Evolutionary conservation across 2,329 filamentous ascomycete species (phyloP).

Genomic region (Epichloe brachyelytri): DNA sequence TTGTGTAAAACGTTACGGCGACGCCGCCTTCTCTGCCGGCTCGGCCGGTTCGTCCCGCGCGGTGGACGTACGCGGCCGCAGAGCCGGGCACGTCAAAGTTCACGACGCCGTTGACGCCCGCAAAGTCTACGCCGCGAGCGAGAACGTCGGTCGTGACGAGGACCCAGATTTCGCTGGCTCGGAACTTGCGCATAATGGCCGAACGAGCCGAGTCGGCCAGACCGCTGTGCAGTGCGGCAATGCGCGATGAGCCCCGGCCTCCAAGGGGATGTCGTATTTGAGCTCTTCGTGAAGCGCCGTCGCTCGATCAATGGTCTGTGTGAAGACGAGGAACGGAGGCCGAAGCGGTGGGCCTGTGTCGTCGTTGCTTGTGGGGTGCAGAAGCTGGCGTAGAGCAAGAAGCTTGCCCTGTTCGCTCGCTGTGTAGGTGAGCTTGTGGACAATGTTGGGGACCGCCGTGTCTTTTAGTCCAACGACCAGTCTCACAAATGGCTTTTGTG

Average conservation of each 20-base stretch:
- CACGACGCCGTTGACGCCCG: conserved; percentile 87
- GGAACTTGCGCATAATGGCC: conserved; percentile 77
- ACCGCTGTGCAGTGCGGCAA: conserved; percentile 82
- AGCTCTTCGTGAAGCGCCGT: conserved; percentile 79
- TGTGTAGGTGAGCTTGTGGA: conserved; percentile 79
- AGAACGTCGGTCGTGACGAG: conserved; percentile 92
- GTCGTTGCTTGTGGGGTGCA: conserved; percentile 55
- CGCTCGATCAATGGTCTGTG: conserved; percentile 87
- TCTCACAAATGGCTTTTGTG: conserved; percentile 50
- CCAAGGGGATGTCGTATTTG: conserved; percentile 82
- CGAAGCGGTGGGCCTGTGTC: conserved; percentile 50
- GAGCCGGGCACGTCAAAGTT: conserved; percentile 97
- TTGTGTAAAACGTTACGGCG: conserved; percentile 88
- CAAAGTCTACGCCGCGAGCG: conserved; percentile 85
- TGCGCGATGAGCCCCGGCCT: conserved; percentile 75
- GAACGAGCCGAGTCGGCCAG: conserved; percentile 65
- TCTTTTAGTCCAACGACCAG: conserved; percentile 95
- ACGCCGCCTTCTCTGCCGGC: conserved; percentile 80
- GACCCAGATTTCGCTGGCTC: conserved; percentile 87
- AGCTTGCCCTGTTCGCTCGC: conserved; percentile 91
- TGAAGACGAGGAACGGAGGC: conserved; percentile 89
- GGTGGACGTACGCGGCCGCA: conserved; percentile 81
- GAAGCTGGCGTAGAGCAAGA: conserved; percentile 75
- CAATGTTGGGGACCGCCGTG: conserved; percentile 82
- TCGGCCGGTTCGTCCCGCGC: conserved; percentile 79